Evolutionary conservation across 306 rosid species (phyloP).

Genomic region (Cicer chorassanicum): DNA sequence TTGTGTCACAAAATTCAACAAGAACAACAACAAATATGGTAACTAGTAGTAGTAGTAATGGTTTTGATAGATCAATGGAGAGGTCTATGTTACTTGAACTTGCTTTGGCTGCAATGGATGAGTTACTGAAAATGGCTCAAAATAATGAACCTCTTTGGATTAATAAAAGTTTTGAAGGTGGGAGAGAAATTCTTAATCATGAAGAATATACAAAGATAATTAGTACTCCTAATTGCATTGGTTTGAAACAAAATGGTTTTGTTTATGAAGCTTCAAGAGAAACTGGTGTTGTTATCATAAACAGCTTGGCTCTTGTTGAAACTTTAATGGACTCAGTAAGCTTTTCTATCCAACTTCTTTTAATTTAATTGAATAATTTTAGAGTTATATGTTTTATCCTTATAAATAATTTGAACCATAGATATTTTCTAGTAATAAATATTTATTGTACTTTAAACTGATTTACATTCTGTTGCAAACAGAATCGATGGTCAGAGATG

Average conservation of each 20-base stretch:
- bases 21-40: not conserved
- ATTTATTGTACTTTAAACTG: not conserved
- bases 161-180: constrained; percentile 68
- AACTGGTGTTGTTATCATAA: constrained; percentile 86
- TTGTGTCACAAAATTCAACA: not conserved
- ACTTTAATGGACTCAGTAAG: constrained; percentile 90
- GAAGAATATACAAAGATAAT: constrained; percentile 75
- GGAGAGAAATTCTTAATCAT: constrained; percentile 70
- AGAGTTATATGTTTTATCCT: not conserved
- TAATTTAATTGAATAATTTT: not conserved
- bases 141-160: constrained; percentile 86
- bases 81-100: constrained; percentile 86
- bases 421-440: too few species aligned
- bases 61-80: constrained; percentile 65
- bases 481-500: constrained; percentile 92
- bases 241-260: constrained; percentile 79
- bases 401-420: too few species aligned
- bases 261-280: constrained; percentile 86
- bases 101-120: constrained; percentile 95
- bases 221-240: constrained; percentile 69
- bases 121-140: constrained; percentile 82
- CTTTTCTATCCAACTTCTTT: not conserved
- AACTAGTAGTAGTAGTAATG: constrained; percentile 54
- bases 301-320: constrained; percentile 91
- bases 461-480: constrained; percentile 4